A percentile compares a stretch with the other conserved stretches of the same genome.
phyloP scores from a whole-genome alignment of 306 rosid genomes.

The Cyamopsis tetragonoloba region DNA sequence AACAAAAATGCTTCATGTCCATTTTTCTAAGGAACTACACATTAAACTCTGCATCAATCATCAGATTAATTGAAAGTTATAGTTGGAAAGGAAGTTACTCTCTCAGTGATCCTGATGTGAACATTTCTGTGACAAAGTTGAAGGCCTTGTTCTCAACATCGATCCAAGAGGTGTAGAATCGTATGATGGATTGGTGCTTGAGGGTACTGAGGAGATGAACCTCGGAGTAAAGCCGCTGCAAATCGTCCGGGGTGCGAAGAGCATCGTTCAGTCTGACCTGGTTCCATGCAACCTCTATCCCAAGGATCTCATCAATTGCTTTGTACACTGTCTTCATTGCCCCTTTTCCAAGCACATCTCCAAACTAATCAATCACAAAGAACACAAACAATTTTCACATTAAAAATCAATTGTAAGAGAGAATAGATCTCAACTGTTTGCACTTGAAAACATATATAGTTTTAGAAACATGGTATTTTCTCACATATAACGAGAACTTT shows the following conservation, averaged over 20 bases:
- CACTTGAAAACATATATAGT: neutral
- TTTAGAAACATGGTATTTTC: neutral
- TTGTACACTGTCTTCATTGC: constrained; percentile 92
- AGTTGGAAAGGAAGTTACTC: constrained; percentile 55
- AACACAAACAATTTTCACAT: neutral
- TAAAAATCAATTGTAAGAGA: neutral
- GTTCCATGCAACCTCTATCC: constrained; percentile 93
- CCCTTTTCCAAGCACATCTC: constrained; percentile 82
- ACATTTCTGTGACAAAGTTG: constrained; percentile 86
- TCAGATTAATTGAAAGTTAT: constrained; percentile 17
- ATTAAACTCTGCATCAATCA: too few species aligned
- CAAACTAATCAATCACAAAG: constrained; percentile 50
- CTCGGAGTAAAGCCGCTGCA: constrained; percentile 89
- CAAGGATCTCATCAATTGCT: constrained; percentile 84
- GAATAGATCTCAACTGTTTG: neutral
- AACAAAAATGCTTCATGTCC: neutral
- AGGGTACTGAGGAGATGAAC: constrained; percentile 92
- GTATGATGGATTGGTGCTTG: constrained; percentile 73
- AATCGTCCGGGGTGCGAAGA: constrained; percentile 64
- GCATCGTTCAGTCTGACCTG: constrained; percentile 63
- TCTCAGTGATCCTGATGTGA: constrained; percentile 89
- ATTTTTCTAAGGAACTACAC: neutral
- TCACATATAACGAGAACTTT: neutral
- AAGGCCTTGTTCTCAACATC: constrained; percentile 64
- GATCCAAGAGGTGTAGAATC: constrained; percentile 86